Evolutionary conservation across 495 filamentous ascomycete species (phyloP), one percentile per base, ranked within the genome.

Genomic region (Rusavskia elegans): DNA sequence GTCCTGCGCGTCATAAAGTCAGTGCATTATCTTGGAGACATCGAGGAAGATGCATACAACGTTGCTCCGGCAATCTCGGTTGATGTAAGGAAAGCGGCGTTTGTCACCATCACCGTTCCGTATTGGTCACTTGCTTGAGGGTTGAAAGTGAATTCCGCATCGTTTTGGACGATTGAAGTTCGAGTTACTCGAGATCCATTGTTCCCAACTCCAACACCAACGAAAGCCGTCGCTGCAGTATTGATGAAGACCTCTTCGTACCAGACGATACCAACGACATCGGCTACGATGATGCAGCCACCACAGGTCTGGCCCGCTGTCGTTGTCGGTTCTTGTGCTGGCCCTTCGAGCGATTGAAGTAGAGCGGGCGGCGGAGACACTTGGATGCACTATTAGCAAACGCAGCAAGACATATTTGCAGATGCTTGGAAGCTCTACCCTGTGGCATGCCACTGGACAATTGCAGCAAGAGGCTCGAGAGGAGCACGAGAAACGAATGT

Each of bases 231-330:
- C 29, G 58, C 55, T 20, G 56, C 59, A 25, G 53, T 58, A 25
- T 61, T 54, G 48, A 61, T 21, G 19, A 61, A 61, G 10, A 61
- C 56, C 48, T 56, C 52, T 7, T 51, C 53, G 30, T 61, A 61
- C 59, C 59, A 61, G 21, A 61, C 56, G 5, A 58, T 42, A 14
- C 51, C 55, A 11, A 42, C 55, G 20, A 61, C 59, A 56, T 58
- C 56, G 17, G 56, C 59, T 37, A 61, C 40, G 27, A 61, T 39
- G 20, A 54, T 48, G 39, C 59, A 61, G 23, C 48, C 48, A 48
- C 45, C 49, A 32, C 59, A 61, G n/a, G 23, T 45, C 49, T 50
- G 50, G 30, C 48, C 58, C n/a, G 55, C 55, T 42, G 52, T 52
- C 21, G 52, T 36, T 36, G 49, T 19, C 32, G 53, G 13, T 10